phyloP scores from a whole-genome alignment of 441 rosid species.

The Eruca vesicaria region DNA sequence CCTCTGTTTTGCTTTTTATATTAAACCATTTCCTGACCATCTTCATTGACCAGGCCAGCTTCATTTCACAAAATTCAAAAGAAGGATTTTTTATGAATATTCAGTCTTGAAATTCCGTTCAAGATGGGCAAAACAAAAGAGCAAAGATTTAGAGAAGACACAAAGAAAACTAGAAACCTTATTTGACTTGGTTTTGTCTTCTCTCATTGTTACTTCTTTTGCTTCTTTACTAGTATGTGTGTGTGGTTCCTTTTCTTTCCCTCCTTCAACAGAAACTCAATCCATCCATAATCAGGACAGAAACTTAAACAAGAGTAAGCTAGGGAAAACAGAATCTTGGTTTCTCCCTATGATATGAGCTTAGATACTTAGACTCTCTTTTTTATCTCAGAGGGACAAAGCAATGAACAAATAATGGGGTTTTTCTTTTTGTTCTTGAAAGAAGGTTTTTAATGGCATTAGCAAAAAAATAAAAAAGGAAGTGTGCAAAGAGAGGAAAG shows the following conservation, averaged over 20 bases:
- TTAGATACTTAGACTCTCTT: background rate
- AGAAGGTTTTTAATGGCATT: conserved; percentile 22
- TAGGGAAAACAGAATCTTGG: background rate
- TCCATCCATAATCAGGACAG: conserved; percentile 8
- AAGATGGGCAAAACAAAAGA: background rate
- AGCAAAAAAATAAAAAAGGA: background rate
- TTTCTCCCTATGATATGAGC: conserved; percentile 18
- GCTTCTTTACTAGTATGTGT: background rate
- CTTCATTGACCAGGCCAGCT: conserved; percentile 96
- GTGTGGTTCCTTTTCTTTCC: background rate
- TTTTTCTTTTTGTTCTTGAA: conserved; percentile 12
- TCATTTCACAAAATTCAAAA: conserved; percentile 30
- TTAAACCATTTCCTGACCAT: conserved; percentile 95
- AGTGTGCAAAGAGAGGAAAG: conserved; percentile 7
- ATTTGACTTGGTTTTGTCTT: conserved; percentile 73
- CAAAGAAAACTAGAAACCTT: conserved; percentile 48
- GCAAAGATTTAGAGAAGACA: background rate
- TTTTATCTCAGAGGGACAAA: conserved; percentile 19
- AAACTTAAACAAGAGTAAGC: background rate
- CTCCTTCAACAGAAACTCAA: conserved; percentile 7
- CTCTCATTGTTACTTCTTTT: conserved; percentile 61
- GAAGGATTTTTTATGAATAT: conserved; percentile 9
- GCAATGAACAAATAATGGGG: conserved; percentile 32
- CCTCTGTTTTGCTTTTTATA: conserved; percentile 83
- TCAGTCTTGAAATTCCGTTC: background rate